These are phyloP conservation scores for Sordaria brevicollis DNA, from an alignment of 495 filamentous ascomycete genomes.

Conservation along the genomic window DNA sequence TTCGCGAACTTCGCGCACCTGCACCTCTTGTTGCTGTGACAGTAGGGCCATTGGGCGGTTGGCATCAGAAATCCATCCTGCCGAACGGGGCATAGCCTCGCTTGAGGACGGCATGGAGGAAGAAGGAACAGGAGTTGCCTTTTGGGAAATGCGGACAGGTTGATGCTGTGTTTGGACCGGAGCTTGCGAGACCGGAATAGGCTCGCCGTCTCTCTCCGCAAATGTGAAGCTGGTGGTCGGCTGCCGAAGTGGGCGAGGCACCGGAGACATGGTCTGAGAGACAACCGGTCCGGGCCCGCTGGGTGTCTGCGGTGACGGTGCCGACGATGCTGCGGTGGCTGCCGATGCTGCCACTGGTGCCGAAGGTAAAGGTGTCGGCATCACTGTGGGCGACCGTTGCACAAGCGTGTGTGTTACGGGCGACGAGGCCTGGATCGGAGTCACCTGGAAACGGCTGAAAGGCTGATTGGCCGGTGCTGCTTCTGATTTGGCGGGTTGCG, in stretches of 20 bases:
- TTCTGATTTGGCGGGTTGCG: conserved; percentile 36
- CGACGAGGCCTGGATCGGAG: conserved; percentile 25
- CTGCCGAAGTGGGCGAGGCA: conserved; percentile 24
- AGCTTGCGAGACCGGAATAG: neutral
- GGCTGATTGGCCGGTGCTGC: conserved; percentile 19
- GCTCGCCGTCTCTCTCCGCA: conserved; percentile 20
- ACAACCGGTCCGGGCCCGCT: conserved; percentile 6
- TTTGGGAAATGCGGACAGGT: conserved; percentile 17
- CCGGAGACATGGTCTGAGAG: conserved; percentile 30
- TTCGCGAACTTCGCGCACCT: conserved; percentile 7
- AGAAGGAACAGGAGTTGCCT: conserved; percentile 8
- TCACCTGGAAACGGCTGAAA: conserved; percentile 32
- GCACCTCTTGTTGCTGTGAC: conserved; percentile 9
- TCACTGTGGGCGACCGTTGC: conserved; percentile 8
- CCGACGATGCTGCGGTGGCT: conserved; percentile 1
- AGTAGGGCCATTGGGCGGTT: conserved; percentile 12
- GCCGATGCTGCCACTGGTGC: neutral
- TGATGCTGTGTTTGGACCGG: conserved; percentile 1
- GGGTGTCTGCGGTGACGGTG: neutral
- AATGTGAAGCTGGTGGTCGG: conserved; percentile 22
- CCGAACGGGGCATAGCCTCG: conserved; percentile 14
- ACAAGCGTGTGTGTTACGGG: conserved; percentile 14
- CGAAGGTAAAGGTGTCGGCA: conserved; percentile 7
- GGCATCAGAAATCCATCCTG: conserved; percentile 13
- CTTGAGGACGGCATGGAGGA: conserved; percentile 10